Evolutionary conservation across 2,329 filamentous ascomycete genomes (phyloP).

Genomic region (Meredithiella fracta): DNA sequence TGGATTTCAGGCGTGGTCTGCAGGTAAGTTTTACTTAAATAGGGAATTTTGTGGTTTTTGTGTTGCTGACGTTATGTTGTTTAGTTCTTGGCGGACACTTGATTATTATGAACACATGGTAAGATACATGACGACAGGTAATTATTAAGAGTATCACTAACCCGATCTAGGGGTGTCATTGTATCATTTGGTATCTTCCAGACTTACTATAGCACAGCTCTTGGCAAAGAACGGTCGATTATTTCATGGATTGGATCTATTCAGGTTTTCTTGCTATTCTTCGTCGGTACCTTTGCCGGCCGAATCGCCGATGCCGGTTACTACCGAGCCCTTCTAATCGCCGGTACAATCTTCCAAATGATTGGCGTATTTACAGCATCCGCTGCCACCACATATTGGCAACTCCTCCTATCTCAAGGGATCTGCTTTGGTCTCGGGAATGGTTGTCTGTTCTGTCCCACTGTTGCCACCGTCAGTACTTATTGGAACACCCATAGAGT

Average conservation of each 20-base stretch:
- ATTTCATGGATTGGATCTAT: conserved; percentile 40
- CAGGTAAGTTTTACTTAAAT: no score
- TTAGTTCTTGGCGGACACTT: conserved; percentile 24
- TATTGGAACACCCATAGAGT: conserved; percentile 44
- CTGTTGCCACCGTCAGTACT: conserved; percentile 47
- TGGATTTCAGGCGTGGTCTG: conserved; percentile 30
- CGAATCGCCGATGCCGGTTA: conserved; percentile 38
- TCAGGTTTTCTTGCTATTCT: conserved; percentile 38
- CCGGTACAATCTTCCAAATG: conserved; percentile 27
- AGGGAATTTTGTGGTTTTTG: no score
- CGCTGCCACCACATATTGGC: conserved; percentile 33
- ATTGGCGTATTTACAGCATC: conserved; percentile 33
- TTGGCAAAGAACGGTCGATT: conserved; percentile 26
- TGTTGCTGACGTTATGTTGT: not conserved
- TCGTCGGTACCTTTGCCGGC: conserved; percentile 36
- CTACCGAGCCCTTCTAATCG: conserved; percentile 27
- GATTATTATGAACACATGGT: conserved; percentile 35
- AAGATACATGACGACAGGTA: conserved; percentile 6
- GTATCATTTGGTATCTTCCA: conserved; percentile 42
- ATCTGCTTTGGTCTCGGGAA: conserved; percentile 39
- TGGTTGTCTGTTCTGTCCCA: conserved; percentile 47
- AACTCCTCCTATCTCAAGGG: conserved; percentile 39
- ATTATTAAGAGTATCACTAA: not conserved
- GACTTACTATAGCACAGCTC: conserved; percentile 30
- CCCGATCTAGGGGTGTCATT: conserved; percentile 28